Percentiles rank a stretch among this genome's conserved stretches.
These are phyloP conservation scores for Fraxinus cuspidata DNA, from an alignment of 257 asterid genomes.

Conservation along the genomic window DNA sequence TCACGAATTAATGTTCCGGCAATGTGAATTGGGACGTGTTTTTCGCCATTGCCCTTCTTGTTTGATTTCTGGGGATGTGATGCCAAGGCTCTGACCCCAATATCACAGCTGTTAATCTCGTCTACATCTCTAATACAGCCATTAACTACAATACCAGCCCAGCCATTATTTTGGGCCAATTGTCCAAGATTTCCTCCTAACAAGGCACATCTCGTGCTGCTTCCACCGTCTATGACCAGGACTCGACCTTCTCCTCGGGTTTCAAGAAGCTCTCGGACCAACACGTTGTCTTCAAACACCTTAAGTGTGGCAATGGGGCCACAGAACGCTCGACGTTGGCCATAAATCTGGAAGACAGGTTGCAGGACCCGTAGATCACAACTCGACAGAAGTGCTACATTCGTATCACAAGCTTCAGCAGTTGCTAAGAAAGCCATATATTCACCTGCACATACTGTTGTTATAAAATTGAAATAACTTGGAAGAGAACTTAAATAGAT, in stretches of 20 bases:
- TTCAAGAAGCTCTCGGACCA: slow-evolving; percentile 75
- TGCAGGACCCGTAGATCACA: slow-evolving; percentile 76
- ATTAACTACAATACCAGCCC: slow-evolving; percentile 75
- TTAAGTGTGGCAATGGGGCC: slow-evolving; percentile 76
- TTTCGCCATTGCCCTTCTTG: slow-evolving; percentile 70
- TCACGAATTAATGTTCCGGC: slow-evolving; percentile 61
- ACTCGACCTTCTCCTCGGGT: slow-evolving; percentile 73
- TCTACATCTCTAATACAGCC: slow-evolving; percentile 84
- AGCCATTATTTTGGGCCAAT: slow-evolving; percentile 74
- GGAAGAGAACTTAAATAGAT: too few species aligned
- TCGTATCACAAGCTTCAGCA: slow-evolving; percentile 81
- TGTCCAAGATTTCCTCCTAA: slow-evolving; percentile 79
- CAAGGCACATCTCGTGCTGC: slow-evolving; percentile 82
- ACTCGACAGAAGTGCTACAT: slow-evolving; percentile 49
- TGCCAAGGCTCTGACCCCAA: slow-evolving; percentile 84
- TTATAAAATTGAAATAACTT: not conserved
- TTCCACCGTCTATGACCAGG: slow-evolving; percentile 81
- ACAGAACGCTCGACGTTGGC: slow-evolving; percentile 62
- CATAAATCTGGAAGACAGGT: slow-evolving; percentile 75
- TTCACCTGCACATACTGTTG: slow-evolving; percentile 22
- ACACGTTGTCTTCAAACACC: slow-evolving; percentile 79
- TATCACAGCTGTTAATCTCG: slow-evolving; percentile 78
- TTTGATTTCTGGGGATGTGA: slow-evolving; percentile 74
- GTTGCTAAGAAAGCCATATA: slow-evolving; percentile 75
- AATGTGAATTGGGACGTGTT: slow-evolving; percentile 46